These are phyloP conservation scores for Mycosarcoma maydis DNA, from an alignment of 1,284 basidiomycete species.

Conservation along the genomic window DNA sequence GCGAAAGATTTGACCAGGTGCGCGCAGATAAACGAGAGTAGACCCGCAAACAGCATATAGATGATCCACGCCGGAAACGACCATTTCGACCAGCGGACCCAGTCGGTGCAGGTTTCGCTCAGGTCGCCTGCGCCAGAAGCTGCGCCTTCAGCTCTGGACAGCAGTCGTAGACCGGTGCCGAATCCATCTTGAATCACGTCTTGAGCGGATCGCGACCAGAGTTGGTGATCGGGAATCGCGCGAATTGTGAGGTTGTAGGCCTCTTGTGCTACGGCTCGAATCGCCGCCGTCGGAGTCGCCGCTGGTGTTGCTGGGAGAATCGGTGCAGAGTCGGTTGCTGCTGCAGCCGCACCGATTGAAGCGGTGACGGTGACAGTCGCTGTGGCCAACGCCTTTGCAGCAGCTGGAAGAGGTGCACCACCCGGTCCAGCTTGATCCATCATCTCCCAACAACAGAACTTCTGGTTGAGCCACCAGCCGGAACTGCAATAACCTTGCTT, in stretches of 20 bases:
- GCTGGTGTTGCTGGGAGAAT: conserved; percentile 5
- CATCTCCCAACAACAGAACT: conserved; percentile 95
- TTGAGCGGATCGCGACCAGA: conserved; percentile 27
- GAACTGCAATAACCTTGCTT: conserved; percentile 96
- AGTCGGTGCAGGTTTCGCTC: conserved; percentile 83
- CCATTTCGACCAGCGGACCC: conserved; percentile 90
- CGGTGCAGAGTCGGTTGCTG: no score
- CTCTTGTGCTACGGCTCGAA: conserved; percentile 1
- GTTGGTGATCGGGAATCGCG: conserved; percentile 12
- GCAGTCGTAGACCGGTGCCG: conserved; percentile 21
- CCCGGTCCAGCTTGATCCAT: conserved; percentile 62
- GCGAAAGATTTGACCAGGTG: conserved; percentile 88
- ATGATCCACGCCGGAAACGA: conserved; percentile 80
- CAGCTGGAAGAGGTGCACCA: conserved; percentile 46
- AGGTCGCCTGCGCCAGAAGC: conserved; percentile 18
- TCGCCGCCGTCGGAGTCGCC: conserved; percentile 3
- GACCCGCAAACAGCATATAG: conserved; percentile 84
- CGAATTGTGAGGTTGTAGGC: conserved; percentile 32
- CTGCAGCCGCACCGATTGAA: background rate
- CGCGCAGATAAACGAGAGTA: conserved; percentile 70
- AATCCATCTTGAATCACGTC: conserved; percentile 72
- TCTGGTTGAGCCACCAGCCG: conserved; percentile 97
- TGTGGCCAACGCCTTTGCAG: conserved; percentile 35
- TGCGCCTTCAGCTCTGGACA: conserved; percentile 23
- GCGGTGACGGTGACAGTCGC: conserved; percentile 41